A percentile compares a stretch with the other conserved stretches of the same genome.
Evolutionary conservation across 371 early-diverging fungal species (phyloP).

Genomic region (Mucor circinelloides): DNA sequence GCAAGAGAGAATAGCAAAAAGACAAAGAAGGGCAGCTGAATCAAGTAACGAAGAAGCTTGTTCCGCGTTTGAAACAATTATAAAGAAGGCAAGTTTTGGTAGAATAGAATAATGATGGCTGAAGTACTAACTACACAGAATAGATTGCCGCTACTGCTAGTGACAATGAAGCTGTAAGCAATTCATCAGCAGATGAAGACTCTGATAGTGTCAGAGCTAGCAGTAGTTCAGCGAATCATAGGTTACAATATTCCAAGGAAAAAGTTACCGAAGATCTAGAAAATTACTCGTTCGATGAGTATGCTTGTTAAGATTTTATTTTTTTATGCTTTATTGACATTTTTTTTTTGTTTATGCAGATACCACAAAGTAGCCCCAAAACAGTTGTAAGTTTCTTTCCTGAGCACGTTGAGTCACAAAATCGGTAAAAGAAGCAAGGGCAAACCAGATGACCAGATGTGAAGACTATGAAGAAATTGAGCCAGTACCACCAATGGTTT

Average conservation of each 20-base stretch:
- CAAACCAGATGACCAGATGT: not conserved
- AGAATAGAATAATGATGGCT: conserved; percentile 13
- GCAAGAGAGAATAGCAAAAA: conserved; percentile 17
- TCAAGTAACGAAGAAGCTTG: conserved; percentile 19
- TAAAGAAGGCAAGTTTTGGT: conserved; percentile 17
- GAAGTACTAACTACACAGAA: conserved; percentile 16
- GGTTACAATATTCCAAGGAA: conserved; percentile 12
- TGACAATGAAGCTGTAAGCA: not conserved
- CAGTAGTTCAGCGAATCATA: conserved; percentile 15
- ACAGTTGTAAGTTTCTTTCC: not conserved
- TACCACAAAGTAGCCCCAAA: not conserved
- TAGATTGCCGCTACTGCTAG: conserved; percentile 10
- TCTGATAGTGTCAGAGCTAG: conserved; percentile 12
- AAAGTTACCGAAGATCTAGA: conserved; percentile 18
- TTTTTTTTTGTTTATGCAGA: conserved; percentile 5
- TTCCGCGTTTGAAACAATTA: conserved; percentile 15
- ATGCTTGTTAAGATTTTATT: conserved; percentile 16
- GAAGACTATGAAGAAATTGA: not conserved
- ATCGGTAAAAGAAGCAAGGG: not conserved
- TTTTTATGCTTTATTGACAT: conserved; percentile 12
- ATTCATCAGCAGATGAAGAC: conserved; percentile 10
- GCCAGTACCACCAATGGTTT: not conserved
- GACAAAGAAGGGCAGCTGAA: conserved; percentile 19
- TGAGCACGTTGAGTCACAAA: not conserved
- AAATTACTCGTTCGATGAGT: conserved; percentile 12